Base-by-base conservation (phyloP, 169 alveolate genomes). In the Cryptosporidium sp. region DNA sequence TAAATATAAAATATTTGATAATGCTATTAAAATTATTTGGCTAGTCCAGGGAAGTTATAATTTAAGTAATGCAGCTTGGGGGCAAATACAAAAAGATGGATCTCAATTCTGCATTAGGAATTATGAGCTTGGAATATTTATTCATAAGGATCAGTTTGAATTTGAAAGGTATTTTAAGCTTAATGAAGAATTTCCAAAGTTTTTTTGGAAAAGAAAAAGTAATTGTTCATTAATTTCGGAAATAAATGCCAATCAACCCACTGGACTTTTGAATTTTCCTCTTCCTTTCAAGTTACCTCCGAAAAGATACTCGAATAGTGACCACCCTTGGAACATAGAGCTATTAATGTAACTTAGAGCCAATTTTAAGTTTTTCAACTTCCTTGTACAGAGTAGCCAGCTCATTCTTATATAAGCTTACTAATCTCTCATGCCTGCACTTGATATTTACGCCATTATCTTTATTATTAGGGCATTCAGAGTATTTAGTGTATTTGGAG, bases 61-160 rank as follows among this genome's bases (percentile, higher is more conserved):
- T 42, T 31, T 80, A 42, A 65, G 89, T 42, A 60, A 37, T 65
- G 89, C 89, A 62, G 89, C 89, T 14, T 80, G 89, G 89, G 89
- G 89, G 9, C 75, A 80, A 26, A 10, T 62, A 8, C 89, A 80
- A 80, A 80, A 80, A 21, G 45, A 52, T 33, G 33, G 52, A 62
- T 45, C 89, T 3, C 75, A 39, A 29, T 62, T 26, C 29, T 80
- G 89, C 26, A 62, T 80, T 16, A 60, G 80, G 35, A 80, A 80
- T 53, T 80, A 44, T 29, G 89, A 80, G 29, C 67, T 80, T 60
- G 75, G 89, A 21, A 39, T 80, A 21, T 37, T 80, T 8, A 31
- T 80, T 37, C 73, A 60, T 31, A 60, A 23, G 39, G 62, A 60
- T 45, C 52, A 14, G 18, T 80, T 80, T 21, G 26, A 23, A 7